phyloP scores from a whole-genome alignment of 345 rosid species.

The Lagerstroemia speciosa region DNA sequence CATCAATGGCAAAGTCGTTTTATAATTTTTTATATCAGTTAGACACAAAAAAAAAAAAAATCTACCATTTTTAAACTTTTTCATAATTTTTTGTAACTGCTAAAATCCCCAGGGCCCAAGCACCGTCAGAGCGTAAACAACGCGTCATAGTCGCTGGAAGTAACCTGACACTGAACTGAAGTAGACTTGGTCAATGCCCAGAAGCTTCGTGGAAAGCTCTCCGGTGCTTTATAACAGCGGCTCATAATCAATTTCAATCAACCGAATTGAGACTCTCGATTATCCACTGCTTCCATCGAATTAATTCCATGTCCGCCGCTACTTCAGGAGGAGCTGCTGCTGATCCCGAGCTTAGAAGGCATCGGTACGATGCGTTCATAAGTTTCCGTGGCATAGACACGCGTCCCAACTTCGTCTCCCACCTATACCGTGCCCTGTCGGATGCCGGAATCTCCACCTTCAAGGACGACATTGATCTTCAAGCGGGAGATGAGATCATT shows the following conservation, averaged over 20 bases:
- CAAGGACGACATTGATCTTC: neutral
- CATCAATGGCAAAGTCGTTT: too few species aligned
- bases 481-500: neutral
- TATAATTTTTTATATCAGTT: too few species aligned
- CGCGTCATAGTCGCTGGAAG: too few species aligned
- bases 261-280: neutral
- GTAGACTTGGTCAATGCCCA: too few species aligned
- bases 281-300: neutral
- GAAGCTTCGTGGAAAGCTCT: too few species aligned
- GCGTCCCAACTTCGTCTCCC: neutral
- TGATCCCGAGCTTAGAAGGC: neutral
- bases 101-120: too few species aligned
- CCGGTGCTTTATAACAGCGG: too few species aligned
- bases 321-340: neutral
- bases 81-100: too few species aligned
- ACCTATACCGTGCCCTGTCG: neutral
- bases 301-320: neutral
- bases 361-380: neutral
- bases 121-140: too few species aligned
- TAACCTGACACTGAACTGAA: too few species aligned
- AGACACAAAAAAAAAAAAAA: too few species aligned
- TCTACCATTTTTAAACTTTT: too few species aligned
- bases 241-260: neutral
- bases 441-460: neutral
- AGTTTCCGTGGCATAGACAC: neutral